Base-by-base conservation (phyloP, 2,329 filamentous ascomycete genomes). In the Neurospora crassa region DNA sequence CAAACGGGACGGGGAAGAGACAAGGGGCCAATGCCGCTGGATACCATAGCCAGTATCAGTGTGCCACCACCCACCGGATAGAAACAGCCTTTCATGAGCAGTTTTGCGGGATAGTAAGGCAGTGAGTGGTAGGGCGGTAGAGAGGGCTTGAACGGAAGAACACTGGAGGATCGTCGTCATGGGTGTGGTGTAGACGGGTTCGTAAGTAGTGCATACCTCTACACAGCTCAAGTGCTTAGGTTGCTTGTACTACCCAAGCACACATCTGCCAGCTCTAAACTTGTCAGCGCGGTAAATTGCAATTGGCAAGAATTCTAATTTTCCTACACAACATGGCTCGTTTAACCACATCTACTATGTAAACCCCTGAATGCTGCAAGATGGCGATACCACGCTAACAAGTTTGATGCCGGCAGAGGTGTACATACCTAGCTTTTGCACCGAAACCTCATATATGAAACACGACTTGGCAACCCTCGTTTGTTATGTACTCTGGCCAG, bases 331-430 rank as follows among this genome's bases (percentile, higher is more conserved):
- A 43, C 0, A 43, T 43, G 7, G 18, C 16, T n/a, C 6, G 7
- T n/a, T 43, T 43, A 6, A 18, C 18, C 7, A 43, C 42, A 3
- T n/a, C 3, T 8, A 37, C 8, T 37, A 37, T 37, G 34, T n/a
- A 3, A 70, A 69, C 69, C 68, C 68, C 68, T 40, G 20, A 68
- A 68, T 70, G 40, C 40, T 68, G n/a, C 20, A 67, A 67, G 16
- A 12, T 70, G 34, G 37, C 14, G 10, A 42, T 43, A 29, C 37
- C 53, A 42, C 18, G 42, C 42, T 43, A 43, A n/a, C 42, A n/a
- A 3, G 0, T n/a, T 43, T 8, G 2, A 43, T 43, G 16, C 42
- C 18, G 7, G 42, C 42, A 43, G 42, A 43, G 42, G 16, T 43
- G 42, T 63, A n/a, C n/a, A 18, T 47, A 47, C 41, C 3, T 47